Base-by-base conservation (phyloP, 306 rosid species). In the Citrullus mucosospermus region DNA sequence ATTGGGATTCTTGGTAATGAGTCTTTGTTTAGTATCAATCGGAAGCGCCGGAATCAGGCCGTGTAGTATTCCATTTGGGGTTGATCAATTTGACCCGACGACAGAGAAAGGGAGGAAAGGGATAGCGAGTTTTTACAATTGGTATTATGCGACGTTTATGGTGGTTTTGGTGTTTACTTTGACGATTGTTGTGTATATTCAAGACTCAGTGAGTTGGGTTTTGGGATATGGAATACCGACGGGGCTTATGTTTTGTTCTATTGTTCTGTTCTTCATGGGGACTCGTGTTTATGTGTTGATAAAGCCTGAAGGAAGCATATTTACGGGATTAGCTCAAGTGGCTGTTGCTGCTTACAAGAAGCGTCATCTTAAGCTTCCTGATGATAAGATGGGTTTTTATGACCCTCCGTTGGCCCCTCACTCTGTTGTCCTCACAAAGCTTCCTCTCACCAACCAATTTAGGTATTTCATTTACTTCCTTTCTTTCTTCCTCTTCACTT, bases 31-130 rank as follows among this genome's bases (percentile, higher is more conserved):
- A 8, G 22, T 94, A 59, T 83, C 91, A 51, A 59, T 92, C 13
- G 97, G 98, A 2, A 65, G 87, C 2, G 92, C 85, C 4, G 97
- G 98, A 6, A 87, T 94, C 73, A 78, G 92, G 32, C 97, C 96
- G n/a, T 94, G 98, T 25, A 90, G 95, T 16, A 83, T 90, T n/a
- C 93, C 98, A 0, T 92, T 94, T 79, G 96, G 97, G 0, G 87
- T 90, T 0, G 97, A 94, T 36, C 98, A 92, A 41, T 93, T 93
- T 13, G 97, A 93, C 13, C 83, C 88, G 2, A 65, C 89, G 1
- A 89, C 96, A 0, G 86, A 83, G 0, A 83, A 86, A 79, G 98
- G 98, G 2, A 82, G 85, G 34, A 83, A 85, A 82, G 92, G 93
- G 32, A 83, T 88, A 46, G 81, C 79, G 7, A 90, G 96, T 82